Evolutionary conservation across 768 basidiomycete genomes (phyloP).

Genomic region (Sarcodon aspratus): DNA sequence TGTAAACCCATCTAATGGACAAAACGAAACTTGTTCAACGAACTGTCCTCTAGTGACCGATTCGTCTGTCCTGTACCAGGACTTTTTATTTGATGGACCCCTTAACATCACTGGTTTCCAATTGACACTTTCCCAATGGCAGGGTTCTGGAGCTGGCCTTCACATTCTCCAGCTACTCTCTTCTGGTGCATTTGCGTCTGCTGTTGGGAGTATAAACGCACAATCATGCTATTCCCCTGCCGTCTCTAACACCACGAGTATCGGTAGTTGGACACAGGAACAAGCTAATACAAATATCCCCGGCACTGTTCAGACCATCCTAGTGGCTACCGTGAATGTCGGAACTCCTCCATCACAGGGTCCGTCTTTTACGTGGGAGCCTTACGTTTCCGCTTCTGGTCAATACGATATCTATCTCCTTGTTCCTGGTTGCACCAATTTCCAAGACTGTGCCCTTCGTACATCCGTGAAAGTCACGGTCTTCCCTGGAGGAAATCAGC

Average conservation of each 20-base stretch:
- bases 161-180: conserved; percentile 90
- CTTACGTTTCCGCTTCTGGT: conserved; percentile 85
- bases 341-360: conserved; percentile 46
- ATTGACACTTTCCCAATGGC: conserved; percentile 68
- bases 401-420: conserved; percentile 76
- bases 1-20: conserved; percentile 61
- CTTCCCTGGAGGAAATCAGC: conserved; percentile 59
- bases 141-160: conserved; percentile 67
- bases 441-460: conserved; percentile 70
- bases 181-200: conserved; percentile 82
- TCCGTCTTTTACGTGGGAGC: conserved; percentile 85
- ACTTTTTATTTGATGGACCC: conserved; percentile 68
- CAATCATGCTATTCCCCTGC: conserved; percentile 70
- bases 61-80: conserved; percentile 74
- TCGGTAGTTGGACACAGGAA: conserved; percentile 60
- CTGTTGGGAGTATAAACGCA: conserved; percentile 46
- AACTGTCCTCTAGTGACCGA: conserved; percentile 77
- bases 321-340: conserved; percentile 55
- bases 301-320: conserved; percentile 68
- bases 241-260: conserved; percentile 54
- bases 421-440: conserved; percentile 75
- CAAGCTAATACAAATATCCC: conserved; percentile 62
- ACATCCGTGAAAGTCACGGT: conserved; percentile 79
- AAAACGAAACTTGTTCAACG: conserved; percentile 67
- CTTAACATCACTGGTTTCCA: conserved; percentile 81